phyloP scores from a whole-genome alignment of 495 filamentous ascomycete species.

The Xylaria acuta region DNA sequence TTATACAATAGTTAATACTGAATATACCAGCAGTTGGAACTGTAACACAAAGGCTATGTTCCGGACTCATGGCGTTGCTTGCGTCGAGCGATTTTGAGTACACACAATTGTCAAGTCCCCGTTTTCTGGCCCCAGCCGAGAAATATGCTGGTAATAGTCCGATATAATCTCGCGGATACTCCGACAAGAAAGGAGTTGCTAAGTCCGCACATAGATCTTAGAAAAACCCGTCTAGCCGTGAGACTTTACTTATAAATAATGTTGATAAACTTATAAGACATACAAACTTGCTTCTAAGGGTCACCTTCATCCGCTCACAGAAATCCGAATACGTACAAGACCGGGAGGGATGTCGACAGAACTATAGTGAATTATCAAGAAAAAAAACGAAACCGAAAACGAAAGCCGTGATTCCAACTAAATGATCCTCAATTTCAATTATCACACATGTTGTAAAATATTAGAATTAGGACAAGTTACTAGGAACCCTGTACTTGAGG shows the following conservation, averaged over 20 bases:
- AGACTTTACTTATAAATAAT: not conserved
- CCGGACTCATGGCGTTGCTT: not conserved
- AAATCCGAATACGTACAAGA: not conserved
- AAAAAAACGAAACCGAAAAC: too few species aligned
- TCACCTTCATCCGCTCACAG: not conserved
- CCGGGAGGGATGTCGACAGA: not conserved
- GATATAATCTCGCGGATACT: not conserved
- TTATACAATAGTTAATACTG: too few species aligned
- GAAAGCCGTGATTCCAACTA: not conserved
- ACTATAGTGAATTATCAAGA: too few species aligned
- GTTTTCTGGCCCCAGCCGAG: not conserved
- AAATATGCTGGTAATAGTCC: not conserved
- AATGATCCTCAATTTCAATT: not conserved
- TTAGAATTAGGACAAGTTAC: not conserved
- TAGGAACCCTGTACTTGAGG: too few species aligned
- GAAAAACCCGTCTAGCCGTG: too few species aligned
- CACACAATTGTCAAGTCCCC: not conserved
- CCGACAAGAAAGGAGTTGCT: not conserved
- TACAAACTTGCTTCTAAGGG: not conserved
- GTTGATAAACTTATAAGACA: not conserved
- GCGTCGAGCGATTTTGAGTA: not conserved
- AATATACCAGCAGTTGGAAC: too few species aligned
- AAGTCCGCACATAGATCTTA: not conserved
- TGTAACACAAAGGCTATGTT: too few species aligned
- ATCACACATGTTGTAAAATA: not conserved